Percentiles rank a stretch among this genome's conserved stretches.
Conservation (phyloP, 768 basidiomycete genomes). For the Tulasnella sp. region DNA sequence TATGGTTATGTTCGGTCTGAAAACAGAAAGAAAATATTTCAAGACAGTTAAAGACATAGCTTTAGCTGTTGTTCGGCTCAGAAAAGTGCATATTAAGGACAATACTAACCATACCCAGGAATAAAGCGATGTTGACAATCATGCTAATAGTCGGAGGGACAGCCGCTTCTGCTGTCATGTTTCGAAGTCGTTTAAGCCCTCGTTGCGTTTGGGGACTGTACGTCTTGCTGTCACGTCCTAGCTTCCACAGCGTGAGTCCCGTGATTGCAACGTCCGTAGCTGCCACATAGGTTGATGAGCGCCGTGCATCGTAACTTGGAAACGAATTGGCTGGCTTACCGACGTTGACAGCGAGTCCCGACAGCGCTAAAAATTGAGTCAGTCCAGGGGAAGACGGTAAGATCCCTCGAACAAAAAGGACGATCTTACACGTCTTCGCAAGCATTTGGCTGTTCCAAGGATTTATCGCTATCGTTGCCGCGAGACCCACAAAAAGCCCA, state of each 20-base stretch:
- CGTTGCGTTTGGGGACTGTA: not conserved
- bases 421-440: not conserved
- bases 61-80: not conserved
- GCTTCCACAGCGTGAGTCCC: not conserved
- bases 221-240: not conserved
- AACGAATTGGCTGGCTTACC: not conserved
- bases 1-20: not conserved
- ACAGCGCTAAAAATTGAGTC: not conserved
- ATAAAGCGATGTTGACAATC: not conserved
- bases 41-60: not conserved
- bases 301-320: not conserved
- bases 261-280: constrained; percentile 18
- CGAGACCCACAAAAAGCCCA: not conserved
- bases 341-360: not conserved
- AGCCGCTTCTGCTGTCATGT: not conserved
- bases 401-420: not conserved
- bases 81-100: not conserved
- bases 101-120: not conserved
- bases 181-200: not conserved
- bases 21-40: not conserved
- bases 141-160: not conserved
- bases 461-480: not conserved
- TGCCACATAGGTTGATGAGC: not conserved
- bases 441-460: not conserved
- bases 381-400: not conserved